Evolutionary conservation across 2,329 filamentous ascomycete species (phyloP).

Genomic region (Catunica adiposa): DNA sequence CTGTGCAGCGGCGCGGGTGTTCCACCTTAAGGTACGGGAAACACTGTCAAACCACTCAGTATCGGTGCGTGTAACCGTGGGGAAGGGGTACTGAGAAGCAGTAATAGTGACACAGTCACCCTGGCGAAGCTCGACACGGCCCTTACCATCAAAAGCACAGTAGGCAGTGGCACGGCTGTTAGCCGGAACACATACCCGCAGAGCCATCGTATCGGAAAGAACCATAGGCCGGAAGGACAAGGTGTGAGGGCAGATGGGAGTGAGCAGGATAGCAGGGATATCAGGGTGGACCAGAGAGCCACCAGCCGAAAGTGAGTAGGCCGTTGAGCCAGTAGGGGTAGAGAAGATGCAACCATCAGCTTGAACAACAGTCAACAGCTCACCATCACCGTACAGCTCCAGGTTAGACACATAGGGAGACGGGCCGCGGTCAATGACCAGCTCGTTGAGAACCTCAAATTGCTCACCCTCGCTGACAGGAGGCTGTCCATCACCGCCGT

Average conservation of each 20-base stretch:
- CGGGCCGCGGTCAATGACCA: conserved; percentile 93
- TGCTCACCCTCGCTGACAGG: conserved; percentile 71
- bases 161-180: conserved; percentile 84
- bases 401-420: conserved; percentile 94
- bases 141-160: conserved; percentile 95
- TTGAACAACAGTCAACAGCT: conserved; percentile 86
- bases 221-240: conserved; percentile 97
- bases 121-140: conserved; percentile 77
- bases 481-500: conserved; percentile 36
- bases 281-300: conserved; percentile 92
- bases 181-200: conserved; percentile 73
- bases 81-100: conserved; percentile 91
- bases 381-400: conserved; percentile 88
- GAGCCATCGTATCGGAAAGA: conserved; percentile 80
- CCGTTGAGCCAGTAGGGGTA: conserved; percentile 85
- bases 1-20: conserved; percentile 78
- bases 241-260: conserved; percentile 93
- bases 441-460: conserved; percentile 94
- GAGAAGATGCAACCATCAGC: conserved; percentile 97
- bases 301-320: conserved; percentile 89
- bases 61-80: conserved; percentile 76
- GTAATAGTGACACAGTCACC: conserved; percentile 94
- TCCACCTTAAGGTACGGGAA: conserved; percentile 83
- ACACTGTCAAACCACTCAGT: conserved; percentile 97
- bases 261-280: conserved; percentile 89